Evolutionary conservation across 2,329 filamentous ascomycete species (phyloP), one percentile per base, ranked within the genome.

Genomic region (Hirsutella thompsonii): DNA sequence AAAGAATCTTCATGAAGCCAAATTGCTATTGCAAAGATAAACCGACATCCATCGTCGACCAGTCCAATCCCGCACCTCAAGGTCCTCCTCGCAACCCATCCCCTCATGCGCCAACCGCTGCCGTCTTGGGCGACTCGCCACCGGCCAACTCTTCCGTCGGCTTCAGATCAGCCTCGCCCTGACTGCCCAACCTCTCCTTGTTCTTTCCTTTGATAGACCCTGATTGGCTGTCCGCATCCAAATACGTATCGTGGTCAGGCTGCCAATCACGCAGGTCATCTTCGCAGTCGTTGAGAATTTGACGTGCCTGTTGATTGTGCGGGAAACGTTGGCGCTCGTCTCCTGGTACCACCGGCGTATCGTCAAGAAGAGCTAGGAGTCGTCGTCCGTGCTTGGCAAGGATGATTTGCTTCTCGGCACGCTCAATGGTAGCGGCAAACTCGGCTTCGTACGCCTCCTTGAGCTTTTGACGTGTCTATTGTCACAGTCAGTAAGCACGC

Each of bases 331-430:
- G 69, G 39, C 82, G 79, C 14, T 70, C 61, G 57, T 95, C 87
- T 37, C 92, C 92, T 1, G 90, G 90, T 1, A 94, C 82, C 23
- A 95, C 78, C 0, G 92, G 87, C 0, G 81, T 81, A 58, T 95
- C 90, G 53, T 98, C 92, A 10, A 98, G 75, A 32, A 94, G 74
- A 51, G 83, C 79, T 42, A 98, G 62, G 29, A 98, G 74, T 35
- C 87, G 80, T 41, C 87, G 83, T 18, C 88, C 90, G 58, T 96
- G 89, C 54, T 84, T 85, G 43, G 92, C 90, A 14, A 98, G 75
- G 45, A 98, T 85, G 53, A 90, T 84, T 60, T 98, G 92, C 68
- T 96, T 96, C 69, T 96, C 92, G 20, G 88, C 88, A 26, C 90
- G 83, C 69, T 98, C 92, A 52, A 98, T 94, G 18, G 88, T 85